Evolutionary conservation across 2,329 filamentous ascomycete genomes (phyloP).

Genomic region (Pestalotiopsis sp.): DNA sequence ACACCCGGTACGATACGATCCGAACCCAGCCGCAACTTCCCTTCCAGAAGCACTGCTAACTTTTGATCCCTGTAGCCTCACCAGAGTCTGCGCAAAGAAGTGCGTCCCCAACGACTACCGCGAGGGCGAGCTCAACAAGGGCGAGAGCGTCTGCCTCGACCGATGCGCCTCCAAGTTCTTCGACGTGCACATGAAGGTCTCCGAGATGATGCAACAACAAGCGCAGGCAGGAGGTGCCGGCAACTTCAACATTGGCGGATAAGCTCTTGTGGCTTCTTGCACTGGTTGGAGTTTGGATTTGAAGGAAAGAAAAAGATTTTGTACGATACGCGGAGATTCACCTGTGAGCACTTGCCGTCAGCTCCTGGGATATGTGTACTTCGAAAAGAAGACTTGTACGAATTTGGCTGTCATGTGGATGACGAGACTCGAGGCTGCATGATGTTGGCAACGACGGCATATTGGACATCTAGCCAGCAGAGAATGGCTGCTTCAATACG

Average conservation of each 20-base stretch:
- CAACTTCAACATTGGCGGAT: conserved; percentile 44
- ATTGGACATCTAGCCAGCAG: neutral
- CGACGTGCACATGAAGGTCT: conserved; percentile 96
- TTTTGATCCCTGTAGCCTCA: conserved; percentile 57
- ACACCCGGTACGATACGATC: conserved; percentile 72
- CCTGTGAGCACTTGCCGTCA: neutral
- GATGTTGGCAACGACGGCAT: neutral
- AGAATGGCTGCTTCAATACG: neutral
- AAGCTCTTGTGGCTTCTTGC: neutral
- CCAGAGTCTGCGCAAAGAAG: conserved; percentile 88
- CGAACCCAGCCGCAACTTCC: neutral
- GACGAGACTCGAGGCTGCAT: neutral
- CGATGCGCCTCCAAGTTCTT: conserved; percentile 98
- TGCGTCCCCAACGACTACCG: conserved; percentile 92
- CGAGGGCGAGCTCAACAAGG: conserved; percentile 97
- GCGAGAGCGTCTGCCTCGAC: conserved; percentile 97
- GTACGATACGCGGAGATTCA: conserved; percentile 7
- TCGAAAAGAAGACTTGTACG: neutral
- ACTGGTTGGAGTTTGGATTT: neutral
- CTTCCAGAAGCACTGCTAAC: neutral
- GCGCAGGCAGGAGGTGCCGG: conserved; percentile 62
- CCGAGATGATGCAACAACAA: conserved; percentile 92
- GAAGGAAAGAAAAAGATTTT: neutral
- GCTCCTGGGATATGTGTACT: neutral
- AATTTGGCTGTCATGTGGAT: neutral